Conservation (phyloP, 2,329 filamentous ascomycete species). For the Fusarium phyllophilum region DNA sequence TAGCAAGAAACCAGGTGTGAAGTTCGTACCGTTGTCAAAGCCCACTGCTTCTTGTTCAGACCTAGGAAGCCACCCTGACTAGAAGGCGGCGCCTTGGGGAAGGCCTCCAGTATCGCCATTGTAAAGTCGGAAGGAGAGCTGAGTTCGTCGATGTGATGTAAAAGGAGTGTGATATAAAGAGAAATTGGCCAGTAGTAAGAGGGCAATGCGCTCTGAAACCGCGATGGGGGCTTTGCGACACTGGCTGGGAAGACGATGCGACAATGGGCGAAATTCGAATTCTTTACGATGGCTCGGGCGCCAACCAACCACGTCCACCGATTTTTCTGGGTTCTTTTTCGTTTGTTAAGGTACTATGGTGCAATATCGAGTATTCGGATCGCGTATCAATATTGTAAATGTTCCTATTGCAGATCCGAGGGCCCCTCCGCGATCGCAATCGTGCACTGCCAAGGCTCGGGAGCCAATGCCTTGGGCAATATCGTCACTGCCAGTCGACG, state of each 20-base stretch:
- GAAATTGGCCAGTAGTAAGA: neutral
- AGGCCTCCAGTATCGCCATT: constrained; percentile 40
- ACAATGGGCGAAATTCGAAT: constrained; percentile 10
- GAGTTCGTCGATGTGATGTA: neutral
- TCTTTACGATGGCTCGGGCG: constrained; percentile 1
- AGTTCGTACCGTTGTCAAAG: constrained; percentile 32
- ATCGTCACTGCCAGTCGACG: constrained; percentile 9
- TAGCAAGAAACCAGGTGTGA: neutral
- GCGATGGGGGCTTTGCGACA: constrained; percentile 27
- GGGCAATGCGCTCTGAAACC: constrained; percentile 20
- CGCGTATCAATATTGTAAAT: neutral
- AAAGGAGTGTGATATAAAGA: constrained; percentile 6
- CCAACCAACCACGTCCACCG: neutral
- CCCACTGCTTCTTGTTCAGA: constrained; percentile 43
- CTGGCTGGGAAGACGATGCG: constrained; percentile 28
- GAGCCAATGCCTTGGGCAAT: constrained; percentile 30
- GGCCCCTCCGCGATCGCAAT: constrained; percentile 38
- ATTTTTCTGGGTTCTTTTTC: neutral
- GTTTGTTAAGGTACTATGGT: neutral
- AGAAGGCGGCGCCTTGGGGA: constrained; percentile 10
- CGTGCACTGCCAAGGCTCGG: constrained; percentile 39
- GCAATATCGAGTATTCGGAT: neutral
- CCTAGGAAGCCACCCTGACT: constrained; percentile 34
- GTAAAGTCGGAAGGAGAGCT: neutral
- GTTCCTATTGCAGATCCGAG: neutral